A percentile compares a stretch with the other conserved stretches of the same genome.
These are phyloP conservation scores for Phyllosticta citriasiana DNA, from an alignment of 2,329 filamentous ascomycete genomes.

Conservation along the genomic window DNA sequence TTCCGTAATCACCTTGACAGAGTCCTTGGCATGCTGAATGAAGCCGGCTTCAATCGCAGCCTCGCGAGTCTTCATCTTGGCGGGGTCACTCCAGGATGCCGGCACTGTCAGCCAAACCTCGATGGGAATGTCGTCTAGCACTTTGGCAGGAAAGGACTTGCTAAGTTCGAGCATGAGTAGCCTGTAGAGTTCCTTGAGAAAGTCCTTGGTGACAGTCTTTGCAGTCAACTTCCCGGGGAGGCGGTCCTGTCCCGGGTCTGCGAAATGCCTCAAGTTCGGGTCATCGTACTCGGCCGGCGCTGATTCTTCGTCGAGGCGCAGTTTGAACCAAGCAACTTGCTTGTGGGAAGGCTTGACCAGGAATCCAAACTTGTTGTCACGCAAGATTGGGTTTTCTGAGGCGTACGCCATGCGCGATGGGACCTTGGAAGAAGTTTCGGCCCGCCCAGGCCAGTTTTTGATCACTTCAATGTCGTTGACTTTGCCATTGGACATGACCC, in stretches of 20 bases:
- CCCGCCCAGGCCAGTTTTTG: conserved; percentile 96
- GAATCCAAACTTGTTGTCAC: too few species aligned
- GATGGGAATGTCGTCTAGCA: conserved; percentile 97
- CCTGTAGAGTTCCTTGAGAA: conserved; percentile 94
- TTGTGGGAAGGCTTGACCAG: conserved; percentile 76
- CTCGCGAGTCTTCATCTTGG: conserved; percentile 90
- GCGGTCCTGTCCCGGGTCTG: too few species aligned
- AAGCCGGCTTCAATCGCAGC: conserved; percentile 96
- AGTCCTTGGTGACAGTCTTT: conserved; percentile 79
- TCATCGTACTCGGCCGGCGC: conserved; percentile 69
- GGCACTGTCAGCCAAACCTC: conserved; percentile 97
- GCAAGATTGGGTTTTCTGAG: too few species aligned
- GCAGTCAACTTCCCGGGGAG: too few species aligned
- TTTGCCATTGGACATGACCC: conserved; percentile 96
- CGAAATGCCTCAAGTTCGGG: too few species aligned
- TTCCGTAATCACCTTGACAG: conserved; percentile 89
- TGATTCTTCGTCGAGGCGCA: conserved; percentile 94
- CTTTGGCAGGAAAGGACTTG: conserved; percentile 91
- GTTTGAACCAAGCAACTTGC: conserved; percentile 99
- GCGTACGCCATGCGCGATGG: conserved; percentile 94
- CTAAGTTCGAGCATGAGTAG: conserved; percentile 72
- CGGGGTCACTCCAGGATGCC: conserved; percentile 98
- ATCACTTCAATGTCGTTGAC: conserved; percentile 99
- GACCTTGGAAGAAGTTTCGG: conserved; percentile 84
- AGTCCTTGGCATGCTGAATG: conserved; percentile 93